phyloP scores from a whole-genome alignment of 1,139 yeast species.

The Lodderomyces orthopsilosis region DNA sequence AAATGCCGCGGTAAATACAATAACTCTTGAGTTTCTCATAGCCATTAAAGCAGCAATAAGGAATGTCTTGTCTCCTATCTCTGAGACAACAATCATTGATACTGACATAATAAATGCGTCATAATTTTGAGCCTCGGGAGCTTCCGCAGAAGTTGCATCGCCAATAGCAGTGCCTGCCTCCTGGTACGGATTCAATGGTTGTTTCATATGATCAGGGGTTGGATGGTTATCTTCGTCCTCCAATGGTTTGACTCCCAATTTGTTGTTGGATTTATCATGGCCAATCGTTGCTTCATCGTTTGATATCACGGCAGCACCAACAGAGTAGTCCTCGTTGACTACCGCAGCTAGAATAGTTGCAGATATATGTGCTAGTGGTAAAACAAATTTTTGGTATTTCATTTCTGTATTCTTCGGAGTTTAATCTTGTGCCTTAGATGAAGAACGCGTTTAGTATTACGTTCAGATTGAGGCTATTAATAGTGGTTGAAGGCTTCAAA shows the following conservation, averaged over 20 bases:
- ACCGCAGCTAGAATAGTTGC: slow-evolving; percentile 1
- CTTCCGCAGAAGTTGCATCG: not conserved
- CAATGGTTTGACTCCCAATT: slow-evolving; percentile 24
- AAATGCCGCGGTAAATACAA: slow-evolving; percentile 86
- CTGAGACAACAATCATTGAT: slow-evolving; percentile 89
- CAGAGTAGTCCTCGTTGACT: slow-evolving; percentile 1
- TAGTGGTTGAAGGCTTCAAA: not conserved
- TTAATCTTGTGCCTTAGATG: not conserved
- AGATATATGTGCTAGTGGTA: not conserved
- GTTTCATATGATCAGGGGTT: slow-evolving; percentile 23
- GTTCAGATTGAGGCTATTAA: not conserved
- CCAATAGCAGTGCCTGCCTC: not conserved
- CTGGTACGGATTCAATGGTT: slow-evolving; percentile 22
- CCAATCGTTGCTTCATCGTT: slow-evolving; percentile 1
- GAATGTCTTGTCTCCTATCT: slow-evolving; percentile 96
- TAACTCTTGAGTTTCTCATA: slow-evolving; percentile 80
- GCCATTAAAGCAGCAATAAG: slow-evolving; percentile 97
- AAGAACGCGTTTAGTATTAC: not conserved
- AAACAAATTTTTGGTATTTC: slow-evolving; percentile 1
- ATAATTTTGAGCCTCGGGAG: slow-evolving; percentile 23
- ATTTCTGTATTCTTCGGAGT: not conserved
- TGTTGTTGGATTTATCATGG: slow-evolving; percentile 15
- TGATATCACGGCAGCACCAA: slow-evolving; percentile 5
- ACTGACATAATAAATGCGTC: slow-evolving; percentile 64
- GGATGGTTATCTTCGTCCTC: slow-evolving; percentile 33